phyloP scores from a whole-genome alignment of 257 asterid species.

The Jacaranda mimosifolia region DNA sequence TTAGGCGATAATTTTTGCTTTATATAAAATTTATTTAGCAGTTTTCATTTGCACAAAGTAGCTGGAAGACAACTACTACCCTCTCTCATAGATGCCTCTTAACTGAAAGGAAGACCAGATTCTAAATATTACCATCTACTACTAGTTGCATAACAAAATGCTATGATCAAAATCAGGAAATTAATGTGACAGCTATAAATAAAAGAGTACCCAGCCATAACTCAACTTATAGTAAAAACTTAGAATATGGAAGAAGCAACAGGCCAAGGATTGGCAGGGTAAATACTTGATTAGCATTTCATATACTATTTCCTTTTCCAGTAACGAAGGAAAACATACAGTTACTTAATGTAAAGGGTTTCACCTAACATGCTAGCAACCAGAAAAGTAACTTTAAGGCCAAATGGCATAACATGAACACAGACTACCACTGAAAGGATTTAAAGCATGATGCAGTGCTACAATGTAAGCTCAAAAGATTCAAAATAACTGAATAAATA shows the following conservation, averaged over 20 bases:
- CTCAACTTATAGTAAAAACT: background rate
- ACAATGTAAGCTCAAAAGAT: constrained; percentile 1
- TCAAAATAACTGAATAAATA: background rate
- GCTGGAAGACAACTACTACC: constrained; percentile 10
- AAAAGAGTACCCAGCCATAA: constrained; percentile 6
- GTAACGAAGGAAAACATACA: background rate
- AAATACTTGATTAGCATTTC: constrained; percentile 11
- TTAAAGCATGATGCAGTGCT: constrained; percentile 8
- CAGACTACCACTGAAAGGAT: constrained; percentile 20
- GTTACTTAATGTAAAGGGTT: constrained; percentile 14
- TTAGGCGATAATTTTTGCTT: background rate
- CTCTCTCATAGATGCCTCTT: constrained; percentile 6
- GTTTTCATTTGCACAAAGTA: constrained; percentile 16
- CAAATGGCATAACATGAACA: constrained; percentile 14
- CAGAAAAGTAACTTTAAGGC: constrained; percentile 2
- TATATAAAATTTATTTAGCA: background rate
- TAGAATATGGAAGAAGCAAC: background rate
- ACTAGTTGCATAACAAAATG: constrained; percentile 8
- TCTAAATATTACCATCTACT: constrained; percentile 8
- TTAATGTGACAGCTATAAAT: background rate
- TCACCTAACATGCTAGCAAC: constrained; percentile 9
- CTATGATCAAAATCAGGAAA: constrained; percentile 2
- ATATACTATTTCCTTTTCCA: constrained; percentile 18
- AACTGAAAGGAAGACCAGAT: constrained; percentile 7
- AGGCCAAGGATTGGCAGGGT: constrained; percentile 11